These are phyloP conservation scores for Forsythia viridissima DNA, from an alignment of 257 asterid species.

Conservation along the genomic window DNA sequence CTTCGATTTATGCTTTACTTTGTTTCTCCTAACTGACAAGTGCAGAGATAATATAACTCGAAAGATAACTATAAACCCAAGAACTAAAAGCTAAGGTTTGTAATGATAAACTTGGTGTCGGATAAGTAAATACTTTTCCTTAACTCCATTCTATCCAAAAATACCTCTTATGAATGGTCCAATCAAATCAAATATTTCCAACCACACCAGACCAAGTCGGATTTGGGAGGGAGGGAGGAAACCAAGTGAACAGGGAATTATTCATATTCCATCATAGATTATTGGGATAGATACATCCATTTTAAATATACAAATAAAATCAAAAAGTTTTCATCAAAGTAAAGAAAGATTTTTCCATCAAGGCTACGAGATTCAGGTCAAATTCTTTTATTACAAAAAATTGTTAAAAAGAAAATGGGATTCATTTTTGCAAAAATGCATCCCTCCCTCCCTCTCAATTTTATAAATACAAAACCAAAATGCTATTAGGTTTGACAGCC, in stretches of 20 bases:
- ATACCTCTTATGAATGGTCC: neutral
- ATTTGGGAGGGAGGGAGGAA: no score
- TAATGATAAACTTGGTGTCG: neutral
- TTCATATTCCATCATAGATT: no score
- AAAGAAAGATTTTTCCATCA: neutral
- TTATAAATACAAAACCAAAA: neutral
- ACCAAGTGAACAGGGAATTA: no score
- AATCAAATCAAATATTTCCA: neutral
- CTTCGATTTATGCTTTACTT: conserved; percentile 10
- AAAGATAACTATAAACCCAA: neutral
- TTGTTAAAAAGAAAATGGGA: neutral
- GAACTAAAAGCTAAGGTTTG: neutral
- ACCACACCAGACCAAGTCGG: neutral
- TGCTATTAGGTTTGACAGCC: neutral
- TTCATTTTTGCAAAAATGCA: neutral
- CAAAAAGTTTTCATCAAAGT: no score
- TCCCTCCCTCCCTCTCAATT: neutral
- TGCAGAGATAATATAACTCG: conserved; percentile 6
- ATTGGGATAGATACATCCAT: no score
- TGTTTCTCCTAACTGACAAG: neutral
- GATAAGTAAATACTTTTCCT: no score
- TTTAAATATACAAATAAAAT: no score
- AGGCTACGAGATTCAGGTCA: neutral
- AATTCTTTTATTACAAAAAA: no score
- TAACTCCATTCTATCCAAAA: no score